phyloP scores from a whole-genome alignment of 495 filamentous ascomycete genomes.

The Lepidopterella palustris region DNA sequence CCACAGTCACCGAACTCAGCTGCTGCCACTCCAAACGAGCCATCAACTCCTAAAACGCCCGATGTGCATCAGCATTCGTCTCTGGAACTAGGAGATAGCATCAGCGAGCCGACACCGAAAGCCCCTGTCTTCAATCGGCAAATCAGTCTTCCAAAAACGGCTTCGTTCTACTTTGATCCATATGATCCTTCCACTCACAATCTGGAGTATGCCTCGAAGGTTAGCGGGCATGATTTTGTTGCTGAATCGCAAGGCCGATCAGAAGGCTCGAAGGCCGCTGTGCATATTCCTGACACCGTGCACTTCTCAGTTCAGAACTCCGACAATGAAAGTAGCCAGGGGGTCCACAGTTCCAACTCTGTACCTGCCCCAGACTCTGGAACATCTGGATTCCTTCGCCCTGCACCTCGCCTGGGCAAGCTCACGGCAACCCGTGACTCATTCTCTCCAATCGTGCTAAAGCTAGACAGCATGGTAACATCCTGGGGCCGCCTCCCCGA shows the following conservation, averaged over 20 bases:
- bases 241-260: constrained; percentile 21
- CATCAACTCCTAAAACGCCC: constrained; percentile 33
- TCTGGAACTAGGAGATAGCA: constrained; percentile 19
- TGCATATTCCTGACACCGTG: constrained; percentile 16
- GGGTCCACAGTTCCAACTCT: constrained; percentile 6
- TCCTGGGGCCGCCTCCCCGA: constrained; percentile 65
- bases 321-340: not conserved
- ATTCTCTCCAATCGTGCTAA: constrained; percentile 48
- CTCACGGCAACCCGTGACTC: constrained; percentile 44
- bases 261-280: constrained; percentile 1
- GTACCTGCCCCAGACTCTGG: constrained; percentile 7
- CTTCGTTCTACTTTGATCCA: constrained; percentile 36
- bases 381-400: constrained; percentile 30
- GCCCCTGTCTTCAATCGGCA: constrained; percentile 30
- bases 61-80: constrained; percentile 28
- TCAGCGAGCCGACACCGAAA: constrained; percentile 28
- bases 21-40: constrained; percentile 25
- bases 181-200: constrained; percentile 33
- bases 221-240: constrained; percentile 32
- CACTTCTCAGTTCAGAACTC: constrained; percentile 16
- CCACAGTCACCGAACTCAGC: constrained; percentile 33
- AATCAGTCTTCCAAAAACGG: constrained; percentile 33
- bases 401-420: constrained; percentile 42
- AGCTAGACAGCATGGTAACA: constrained; percentile 56
- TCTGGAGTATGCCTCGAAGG: constrained; percentile 32